These are phyloP conservation scores for Haplosporangium sp. DNA, from an alignment of 371 early-diverging fungal genomes.

Conservation along the genomic window DNA sequence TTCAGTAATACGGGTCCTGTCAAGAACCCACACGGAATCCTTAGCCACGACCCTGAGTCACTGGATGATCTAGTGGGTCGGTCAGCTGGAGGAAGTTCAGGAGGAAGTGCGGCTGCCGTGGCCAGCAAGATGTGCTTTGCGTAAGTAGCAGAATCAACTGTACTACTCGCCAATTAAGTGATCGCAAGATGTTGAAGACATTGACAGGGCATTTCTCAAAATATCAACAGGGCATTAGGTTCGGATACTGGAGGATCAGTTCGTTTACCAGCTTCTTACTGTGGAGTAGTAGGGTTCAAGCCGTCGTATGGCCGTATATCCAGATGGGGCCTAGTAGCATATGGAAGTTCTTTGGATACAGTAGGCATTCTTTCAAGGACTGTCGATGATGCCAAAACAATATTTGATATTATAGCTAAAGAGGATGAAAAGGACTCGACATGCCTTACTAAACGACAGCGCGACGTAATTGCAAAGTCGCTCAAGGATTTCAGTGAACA, in stretches of 20 bases:
- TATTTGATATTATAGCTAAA: slow-evolving; percentile 69
- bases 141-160: slow-evolving; percentile 60
- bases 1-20: slow-evolving; percentile 65
- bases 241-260: slow-evolving; percentile 97
- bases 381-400: slow-evolving; percentile 64
- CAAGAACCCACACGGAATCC: slow-evolving; percentile 61
- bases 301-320: slow-evolving; percentile 92
- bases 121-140: slow-evolving; percentile 79
- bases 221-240: slow-evolving; percentile 74
- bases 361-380: slow-evolving; percentile 82
- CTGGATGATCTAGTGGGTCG: slow-evolving; percentile 35
- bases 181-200: too few relatives aligned
- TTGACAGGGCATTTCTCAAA: not conserved
- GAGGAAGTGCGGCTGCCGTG: slow-evolving; percentile 95
- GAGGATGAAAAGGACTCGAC: slow-evolving; percentile 75
- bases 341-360: slow-evolving; percentile 92
- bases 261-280: slow-evolving; percentile 93
- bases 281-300: slow-evolving; percentile 94
- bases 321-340: slow-evolving; percentile 88
- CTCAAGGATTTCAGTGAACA: not conserved
- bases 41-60: slow-evolving; percentile 1
- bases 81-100: slow-evolving; percentile 93
- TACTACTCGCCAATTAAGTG: not conserved
- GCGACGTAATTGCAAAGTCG: slow-evolving; percentile 41
- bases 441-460: slow-evolving; percentile 57